Evolutionary conservation across 345 rosid species (phyloP), one percentile per base, ranked within the genome.

Genomic region (Pelargonium nanum): DNA sequence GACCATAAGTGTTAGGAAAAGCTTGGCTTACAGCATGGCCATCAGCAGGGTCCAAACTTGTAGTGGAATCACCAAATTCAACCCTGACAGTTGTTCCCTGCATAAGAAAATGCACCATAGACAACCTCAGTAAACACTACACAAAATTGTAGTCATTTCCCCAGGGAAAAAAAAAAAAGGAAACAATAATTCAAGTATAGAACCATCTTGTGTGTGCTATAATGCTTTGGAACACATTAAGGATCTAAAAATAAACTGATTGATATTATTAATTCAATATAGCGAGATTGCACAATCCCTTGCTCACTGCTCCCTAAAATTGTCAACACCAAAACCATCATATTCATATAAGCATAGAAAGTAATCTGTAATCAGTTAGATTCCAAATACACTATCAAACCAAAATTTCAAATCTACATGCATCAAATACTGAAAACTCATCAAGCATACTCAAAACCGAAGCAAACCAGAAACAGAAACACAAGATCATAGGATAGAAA

Each of bases 31-130:
- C 75, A 78, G 77, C 76, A 52, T 85, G 87, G 24, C 81, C 81
- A 75, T 77, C 97, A 58, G 84, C 55, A 28, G 86, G 80, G 54
- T 89, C 99, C 1, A 84, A 68, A 48, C 85, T 76, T 30, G 81
- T 80, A 20, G 95, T 82, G 55, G 77, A 70, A 77, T 93, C 99
- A 26, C 99, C 99, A 74, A 84, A 74, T 75, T 90, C 97, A 5
- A 93, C 97, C 67, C 99, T 87, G 24, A 93, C 99, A n/a, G 91
- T 78, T 40, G 91, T 87, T 55, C 99, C 99, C 99, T 93, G 80
- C 59, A 61, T 24, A 69, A 61, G 24, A 20, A 59, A 56, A 25
- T 25, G 52, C 19, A 53, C 40, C 26, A 40, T 9, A 12, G 2
- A 40, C 48, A 40, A 40, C 48, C 2, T 10, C 10, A 22, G 40